These are phyloP conservation scores for Scenedesmus sp. DNA, from an alignment of 163 green algal species.

Conservation along the genomic window DNA sequence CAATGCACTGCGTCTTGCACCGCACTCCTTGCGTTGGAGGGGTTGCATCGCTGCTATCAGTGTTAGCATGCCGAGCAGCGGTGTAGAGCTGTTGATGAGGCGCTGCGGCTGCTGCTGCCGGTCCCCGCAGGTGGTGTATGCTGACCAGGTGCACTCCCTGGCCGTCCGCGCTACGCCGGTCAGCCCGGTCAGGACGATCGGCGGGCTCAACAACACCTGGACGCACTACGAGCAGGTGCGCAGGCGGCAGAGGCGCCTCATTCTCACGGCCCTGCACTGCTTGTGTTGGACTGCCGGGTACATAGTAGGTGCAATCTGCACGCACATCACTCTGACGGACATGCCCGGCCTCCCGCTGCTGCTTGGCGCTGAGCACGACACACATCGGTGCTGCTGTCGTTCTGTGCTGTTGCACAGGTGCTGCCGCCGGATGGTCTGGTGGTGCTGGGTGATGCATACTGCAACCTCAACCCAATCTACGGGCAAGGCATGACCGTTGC, in stretches of 20 bases:
- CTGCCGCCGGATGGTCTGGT: background rate
- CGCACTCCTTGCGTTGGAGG: no score
- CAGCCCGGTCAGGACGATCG: background rate
- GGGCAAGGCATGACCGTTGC: conserved; percentile 30
- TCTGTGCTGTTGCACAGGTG: background rate
- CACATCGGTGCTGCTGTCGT: background rate
- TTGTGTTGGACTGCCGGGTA: no score
- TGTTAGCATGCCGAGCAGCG: no score
- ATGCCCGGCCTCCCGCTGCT: no score
- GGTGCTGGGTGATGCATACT: conserved; percentile 7
- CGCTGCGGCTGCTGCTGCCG: background rate
- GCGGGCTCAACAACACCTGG: conserved; percentile 18
- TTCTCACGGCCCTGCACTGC: background rate
- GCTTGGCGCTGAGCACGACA: background rate
- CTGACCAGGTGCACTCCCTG: background rate
- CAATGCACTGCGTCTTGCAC: no score
- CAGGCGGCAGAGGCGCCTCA: background rate
- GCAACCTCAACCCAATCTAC: conserved; percentile 34
- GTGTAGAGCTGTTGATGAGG: background rate
- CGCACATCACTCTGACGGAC: no score
- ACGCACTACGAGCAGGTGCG: conserved; percentile 16
- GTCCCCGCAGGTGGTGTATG: background rate
- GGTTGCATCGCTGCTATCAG: no score
- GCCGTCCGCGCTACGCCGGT: background rate
- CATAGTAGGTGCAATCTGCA: no score